Evolutionary conservation across 805 yeast species (phyloP).

Genomic region (Monosporozyma yasuniensis): DNA sequence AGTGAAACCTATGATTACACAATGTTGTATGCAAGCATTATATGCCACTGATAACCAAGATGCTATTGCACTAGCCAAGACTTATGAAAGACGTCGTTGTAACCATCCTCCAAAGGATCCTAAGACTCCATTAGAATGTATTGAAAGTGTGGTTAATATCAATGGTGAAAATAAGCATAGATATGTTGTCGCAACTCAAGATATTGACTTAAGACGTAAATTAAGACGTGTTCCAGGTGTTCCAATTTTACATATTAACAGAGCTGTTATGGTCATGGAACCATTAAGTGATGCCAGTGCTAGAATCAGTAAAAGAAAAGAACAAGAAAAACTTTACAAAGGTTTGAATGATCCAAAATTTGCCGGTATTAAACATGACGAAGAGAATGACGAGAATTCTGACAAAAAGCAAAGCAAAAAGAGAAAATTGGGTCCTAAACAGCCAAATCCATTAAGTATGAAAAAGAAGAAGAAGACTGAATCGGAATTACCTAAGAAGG

Average conservation of each 20-base stretch:
- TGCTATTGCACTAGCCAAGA: slow-evolving; percentile 75
- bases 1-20: slow-evolving; percentile 86
- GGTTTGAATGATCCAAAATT: slow-evolving; percentile 64
- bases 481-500: neutral
- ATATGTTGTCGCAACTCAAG: slow-evolving; percentile 81
- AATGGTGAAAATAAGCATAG: slow-evolving; percentile 82
- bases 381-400: slow-evolving; percentile 9
- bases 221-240: slow-evolving; percentile 80
- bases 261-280: slow-evolving; percentile 94
- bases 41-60: slow-evolving; percentile 62
- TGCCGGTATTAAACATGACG: slow-evolving; percentile 37
- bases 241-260: slow-evolving; percentile 76
- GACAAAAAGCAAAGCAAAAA: slow-evolving; percentile 42
- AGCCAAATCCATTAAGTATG: slow-evolving; percentile 84
- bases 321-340: slow-evolving; percentile 55
- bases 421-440: slow-evolving; percentile 58
- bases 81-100: slow-evolving; percentile 86
- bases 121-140: slow-evolving; percentile 64
- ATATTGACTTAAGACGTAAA: slow-evolving; percentile 54
- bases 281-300: slow-evolving; percentile 72
- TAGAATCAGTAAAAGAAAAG: slow-evolving; percentile 41
- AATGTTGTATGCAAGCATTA: slow-evolving; percentile 84
- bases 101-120: slow-evolving; percentile 64
- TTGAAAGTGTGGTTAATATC: slow-evolving; percentile 56
- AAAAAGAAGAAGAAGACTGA: slow-evolving; percentile 52